Percentiles rank a stretch among this genome's conserved stretches.
phyloP scores from a whole-genome alignment of 1,284 basidiomycete species.

The Puccinia horiana region DNA sequence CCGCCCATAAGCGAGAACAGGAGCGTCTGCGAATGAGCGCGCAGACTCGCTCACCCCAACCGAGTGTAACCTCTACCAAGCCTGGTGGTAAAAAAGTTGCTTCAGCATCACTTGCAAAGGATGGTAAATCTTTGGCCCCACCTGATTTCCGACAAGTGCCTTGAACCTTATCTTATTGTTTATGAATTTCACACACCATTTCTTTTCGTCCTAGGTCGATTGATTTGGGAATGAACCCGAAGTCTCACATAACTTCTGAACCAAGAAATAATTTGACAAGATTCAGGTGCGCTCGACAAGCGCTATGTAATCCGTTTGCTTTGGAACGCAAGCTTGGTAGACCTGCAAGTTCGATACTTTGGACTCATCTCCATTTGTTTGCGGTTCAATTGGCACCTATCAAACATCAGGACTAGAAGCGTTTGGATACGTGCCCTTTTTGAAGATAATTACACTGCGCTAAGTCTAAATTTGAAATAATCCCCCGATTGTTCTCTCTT shows the following conservation, averaged over 20 bases:
- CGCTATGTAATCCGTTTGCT: not conserved
- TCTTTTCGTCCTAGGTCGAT: not conserved
- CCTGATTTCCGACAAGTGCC: not conserved
- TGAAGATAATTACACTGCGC: not conserved
- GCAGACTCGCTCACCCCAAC: conserved; percentile 17
- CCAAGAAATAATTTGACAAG: not conserved
- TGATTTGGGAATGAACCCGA: conserved; percentile 6
- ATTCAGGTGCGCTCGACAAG: not conserved
- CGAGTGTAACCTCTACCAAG: not conserved
- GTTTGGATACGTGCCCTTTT: not conserved
- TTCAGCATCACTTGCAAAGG: conserved; percentile 2
- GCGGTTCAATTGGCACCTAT: not conserved
- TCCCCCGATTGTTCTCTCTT: not conserved
- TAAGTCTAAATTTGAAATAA: not conserved
- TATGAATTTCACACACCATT: not conserved
- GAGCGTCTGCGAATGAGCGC: conserved; percentile 33
- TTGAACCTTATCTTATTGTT: not conserved
- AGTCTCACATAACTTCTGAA: not conserved
- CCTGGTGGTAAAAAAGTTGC: not conserved
- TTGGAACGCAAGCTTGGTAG: not conserved
- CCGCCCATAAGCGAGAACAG: conserved; percentile 42
- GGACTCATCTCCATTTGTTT: not conserved
- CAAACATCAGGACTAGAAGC: not conserved
- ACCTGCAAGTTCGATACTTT: not conserved
- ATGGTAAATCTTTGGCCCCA: conserved; percentile 5